Percentiles rank a stretch among this genome's conserved stretches.
Evolutionary conservation across 305 asterid species (phyloP).

Genomic region (Solanum hybrid): DNA sequence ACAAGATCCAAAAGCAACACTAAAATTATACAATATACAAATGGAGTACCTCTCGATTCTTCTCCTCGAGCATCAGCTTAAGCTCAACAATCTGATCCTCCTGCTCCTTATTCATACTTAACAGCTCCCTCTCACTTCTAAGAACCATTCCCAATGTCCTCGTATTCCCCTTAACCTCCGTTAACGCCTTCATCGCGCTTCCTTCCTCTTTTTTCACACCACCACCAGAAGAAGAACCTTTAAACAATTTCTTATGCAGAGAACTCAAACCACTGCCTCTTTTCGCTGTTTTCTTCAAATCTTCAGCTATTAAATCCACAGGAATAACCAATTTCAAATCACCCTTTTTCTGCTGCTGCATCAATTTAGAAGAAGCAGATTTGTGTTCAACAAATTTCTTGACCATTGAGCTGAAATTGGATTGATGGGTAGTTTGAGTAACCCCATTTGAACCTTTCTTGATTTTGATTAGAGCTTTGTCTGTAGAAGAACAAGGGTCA

Average conservation of each 20-base stretch:
- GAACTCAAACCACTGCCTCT: slow-evolving; percentile 42
- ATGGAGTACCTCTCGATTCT: slow-evolving; percentile 53
- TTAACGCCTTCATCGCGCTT: slow-evolving; percentile 56
- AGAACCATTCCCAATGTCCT: slow-evolving; percentile 88
- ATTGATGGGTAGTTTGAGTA: background rate
- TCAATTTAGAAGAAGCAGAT: background rate
- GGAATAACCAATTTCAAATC: slow-evolving; percentile 51
- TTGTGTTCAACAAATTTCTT: slow-evolving; percentile 64
- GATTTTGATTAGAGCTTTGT: slow-evolving; percentile 6
- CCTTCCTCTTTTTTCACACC: slow-evolving; percentile 36
- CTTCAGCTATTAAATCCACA: slow-evolving; percentile 57
- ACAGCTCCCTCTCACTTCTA: slow-evolving; percentile 91
- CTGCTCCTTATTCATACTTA: slow-evolving; percentile 59
- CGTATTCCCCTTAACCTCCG: slow-evolving; percentile 64
- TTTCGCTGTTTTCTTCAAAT: slow-evolving; percentile 57
- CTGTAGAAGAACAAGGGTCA: slow-evolving; percentile 73
- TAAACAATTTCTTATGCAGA: slow-evolving; percentile 79
- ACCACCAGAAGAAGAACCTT: slow-evolving; percentile 25
- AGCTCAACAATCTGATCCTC: slow-evolving; percentile 57
- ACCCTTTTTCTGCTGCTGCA: slow-evolving; percentile 23
- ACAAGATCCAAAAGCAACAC: background rate
- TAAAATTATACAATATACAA: background rate
- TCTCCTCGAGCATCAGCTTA: slow-evolving; percentile 48
- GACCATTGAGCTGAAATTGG: slow-evolving; percentile 60
- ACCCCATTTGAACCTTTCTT: slow-evolving; percentile 1